phyloP scores from a whole-genome alignment of 768 basidiomycete species.

The Boletus eberwhitei region DNA sequence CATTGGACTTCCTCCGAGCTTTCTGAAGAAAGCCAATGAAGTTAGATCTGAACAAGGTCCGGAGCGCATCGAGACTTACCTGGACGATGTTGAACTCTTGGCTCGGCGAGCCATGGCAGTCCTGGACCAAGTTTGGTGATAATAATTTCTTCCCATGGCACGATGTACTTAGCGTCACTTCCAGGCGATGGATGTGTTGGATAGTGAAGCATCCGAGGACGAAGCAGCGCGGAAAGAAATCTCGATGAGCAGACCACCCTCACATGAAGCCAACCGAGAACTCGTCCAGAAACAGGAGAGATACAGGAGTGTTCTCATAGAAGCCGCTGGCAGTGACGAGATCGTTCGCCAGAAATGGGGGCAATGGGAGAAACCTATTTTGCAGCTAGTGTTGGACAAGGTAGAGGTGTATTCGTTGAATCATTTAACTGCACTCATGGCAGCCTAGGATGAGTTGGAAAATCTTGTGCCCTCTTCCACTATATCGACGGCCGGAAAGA shows the following conservation, averaged over 20 bases:
- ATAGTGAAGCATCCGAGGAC: slow-evolving; percentile 84
- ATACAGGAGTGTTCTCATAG: slow-evolving; percentile 67
- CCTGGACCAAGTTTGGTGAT: slow-evolving; percentile 65
- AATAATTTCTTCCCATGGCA: not conserved
- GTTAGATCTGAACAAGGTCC: slow-evolving; percentile 78
- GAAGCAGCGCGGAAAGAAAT: slow-evolving; percentile 59
- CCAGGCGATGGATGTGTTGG: slow-evolving; percentile 87
- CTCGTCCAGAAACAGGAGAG: slow-evolving; percentile 67
- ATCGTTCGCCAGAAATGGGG: slow-evolving; percentile 82
- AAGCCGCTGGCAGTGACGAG: slow-evolving; percentile 74
- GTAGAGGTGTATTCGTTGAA: slow-evolving; percentile 25
- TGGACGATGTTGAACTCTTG: slow-evolving; percentile 71
- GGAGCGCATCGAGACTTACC: slow-evolving; percentile 60
- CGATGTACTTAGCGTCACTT: not conserved
- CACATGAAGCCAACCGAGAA: slow-evolving; percentile 75
- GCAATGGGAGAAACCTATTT: slow-evolving; percentile 76
- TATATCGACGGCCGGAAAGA: slow-evolving; percentile 28
- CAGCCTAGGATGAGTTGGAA: slow-evolving; percentile 58
- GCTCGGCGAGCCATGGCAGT: slow-evolving; percentile 57
- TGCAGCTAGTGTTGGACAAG: slow-evolving; percentile 67
- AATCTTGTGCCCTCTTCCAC: slow-evolving; percentile 67
- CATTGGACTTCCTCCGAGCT: slow-evolving; percentile 82
- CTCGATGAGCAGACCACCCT: slow-evolving; percentile 53
- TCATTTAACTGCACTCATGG: slow-evolving; percentile 1
- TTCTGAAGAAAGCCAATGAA: slow-evolving; percentile 83